Conservation (phyloP, 441 rosid genomes). For the Erodium moschatum region DNA sequence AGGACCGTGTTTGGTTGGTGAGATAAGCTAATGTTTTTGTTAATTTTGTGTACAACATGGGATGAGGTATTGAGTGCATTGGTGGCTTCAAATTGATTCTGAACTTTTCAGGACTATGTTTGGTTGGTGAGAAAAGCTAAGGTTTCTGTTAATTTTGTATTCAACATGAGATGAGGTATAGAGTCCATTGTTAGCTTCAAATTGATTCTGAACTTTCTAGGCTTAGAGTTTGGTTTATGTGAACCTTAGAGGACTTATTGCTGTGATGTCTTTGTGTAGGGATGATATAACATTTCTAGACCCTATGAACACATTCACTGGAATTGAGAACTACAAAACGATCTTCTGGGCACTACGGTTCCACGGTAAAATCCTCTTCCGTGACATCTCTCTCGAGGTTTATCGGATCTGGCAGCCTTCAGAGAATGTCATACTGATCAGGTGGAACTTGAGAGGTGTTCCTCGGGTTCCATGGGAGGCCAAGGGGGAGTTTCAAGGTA, state of each 20-base stretch:
- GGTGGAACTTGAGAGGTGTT: constrained; percentile 85
- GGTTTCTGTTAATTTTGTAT: not conserved
- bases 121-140: not conserved
- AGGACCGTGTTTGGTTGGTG: not conserved
- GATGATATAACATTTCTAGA: constrained; percentile 75
- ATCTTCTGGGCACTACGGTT: constrained; percentile 88
- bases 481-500: constrained; percentile 78
- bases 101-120: not conserved
- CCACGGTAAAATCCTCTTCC: constrained; percentile 75
- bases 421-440: constrained; percentile 71
- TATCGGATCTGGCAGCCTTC: constrained; percentile 89
- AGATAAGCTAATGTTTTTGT: not conserved
- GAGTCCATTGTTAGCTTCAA: no score
- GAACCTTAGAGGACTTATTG: not conserved
- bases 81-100: not conserved
- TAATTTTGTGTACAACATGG: not conserved
- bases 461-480: constrained; percentile 98
- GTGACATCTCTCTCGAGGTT: constrained; percentile 70
- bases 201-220: not conserved
- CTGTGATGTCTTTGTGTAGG: constrained; percentile 29
- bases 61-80: no score
- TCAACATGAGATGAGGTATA: no score
- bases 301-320: constrained; percentile 68
- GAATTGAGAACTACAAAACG: constrained; percentile 68
- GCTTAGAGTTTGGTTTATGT: constrained; percentile 5